Evolutionary conservation across 2,329 filamentous ascomycete genomes (phyloP).

Genomic region (Colletotrichum tropicale): DNA sequence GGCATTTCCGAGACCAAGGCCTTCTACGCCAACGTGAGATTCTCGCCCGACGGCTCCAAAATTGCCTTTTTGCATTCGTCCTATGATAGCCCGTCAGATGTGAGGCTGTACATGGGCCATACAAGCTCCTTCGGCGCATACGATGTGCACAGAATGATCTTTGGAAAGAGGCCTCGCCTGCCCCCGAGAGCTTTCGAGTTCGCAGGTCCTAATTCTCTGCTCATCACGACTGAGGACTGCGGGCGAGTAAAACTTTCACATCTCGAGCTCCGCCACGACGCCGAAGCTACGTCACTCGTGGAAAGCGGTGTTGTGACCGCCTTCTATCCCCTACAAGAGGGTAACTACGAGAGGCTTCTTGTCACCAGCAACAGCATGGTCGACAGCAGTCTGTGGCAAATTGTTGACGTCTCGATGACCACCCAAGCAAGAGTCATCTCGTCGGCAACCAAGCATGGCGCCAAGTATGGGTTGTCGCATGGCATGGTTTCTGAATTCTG

Average conservation of each 20-base stretch:
- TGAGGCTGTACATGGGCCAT: conserved; percentile 34
- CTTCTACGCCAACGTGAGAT: conserved; percentile 30
- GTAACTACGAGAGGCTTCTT: conserved; percentile 32
- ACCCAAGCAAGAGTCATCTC: conserved; percentile 31
- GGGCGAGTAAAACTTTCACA: conserved; percentile 37
- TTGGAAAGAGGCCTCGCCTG: conserved; percentile 28
- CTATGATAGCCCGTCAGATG: conserved; percentile 25
- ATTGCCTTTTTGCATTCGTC: conserved; percentile 37
- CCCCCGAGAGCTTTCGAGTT: conserved; percentile 38
- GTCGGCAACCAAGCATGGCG: conserved; percentile 32
- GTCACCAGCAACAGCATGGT: conserved; percentile 41
- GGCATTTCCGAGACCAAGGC: conserved; percentile 12
- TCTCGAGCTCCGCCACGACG: conserved; percentile 34
- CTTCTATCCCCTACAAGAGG: conserved; percentile 30
- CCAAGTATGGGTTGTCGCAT: conserved; percentile 34
- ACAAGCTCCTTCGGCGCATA: conserved; percentile 29
- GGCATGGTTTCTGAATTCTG: conserved; percentile 45
- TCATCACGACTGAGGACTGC: conserved; percentile 35
- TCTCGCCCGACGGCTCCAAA: conserved; percentile 39
- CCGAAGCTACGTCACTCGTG: conserved; percentile 28
- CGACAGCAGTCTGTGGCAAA: conserved; percentile 41
- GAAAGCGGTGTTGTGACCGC: conserved; percentile 29
- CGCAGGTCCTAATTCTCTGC: conserved; percentile 34
- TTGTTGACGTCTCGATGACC: conserved; percentile 29
- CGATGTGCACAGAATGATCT: conserved; percentile 31